Conservation (phyloP, 169 alveolate genomes). For the Cryptosporidium andersoni region DNA sequence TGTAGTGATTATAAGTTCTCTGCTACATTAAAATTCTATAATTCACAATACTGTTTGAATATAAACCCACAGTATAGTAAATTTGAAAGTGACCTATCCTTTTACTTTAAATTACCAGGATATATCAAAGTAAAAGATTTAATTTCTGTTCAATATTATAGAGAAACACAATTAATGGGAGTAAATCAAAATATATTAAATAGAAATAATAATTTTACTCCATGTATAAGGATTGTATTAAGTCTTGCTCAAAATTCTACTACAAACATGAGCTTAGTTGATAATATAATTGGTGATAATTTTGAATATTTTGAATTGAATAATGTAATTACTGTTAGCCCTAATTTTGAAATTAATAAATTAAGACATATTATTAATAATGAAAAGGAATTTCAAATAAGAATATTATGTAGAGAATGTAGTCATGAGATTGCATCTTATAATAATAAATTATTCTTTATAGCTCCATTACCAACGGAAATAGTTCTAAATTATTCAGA, state of each 20-base stretch:
- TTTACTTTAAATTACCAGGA: slow-evolving; percentile 17
- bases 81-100: background rate
- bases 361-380: background rate
- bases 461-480: slow-evolving; percentile 66
- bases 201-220: background rate
- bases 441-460: background rate
- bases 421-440: background rate
- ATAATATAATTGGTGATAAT: background rate
- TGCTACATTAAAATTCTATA: too few relatives aligned
- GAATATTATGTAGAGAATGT: slow-evolving; percentile 14
- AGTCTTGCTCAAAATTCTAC: slow-evolving; percentile 7
- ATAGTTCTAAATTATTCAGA: slow-evolving; percentile 51
- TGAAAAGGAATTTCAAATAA: background rate
- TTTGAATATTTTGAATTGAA: background rate
- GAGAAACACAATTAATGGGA: background rate
- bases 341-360: slow-evolving; percentile 4
- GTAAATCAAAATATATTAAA: background rate
- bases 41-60: too few relatives aligned
- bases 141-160: slow-evolving; percentile 31
- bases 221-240: slow-evolving; percentile 14
- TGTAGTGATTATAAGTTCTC: too few relatives aligned
- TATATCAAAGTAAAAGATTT: slow-evolving; percentile 6
- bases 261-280: slow-evolving; percentile 3
- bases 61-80: too few relatives aligned
- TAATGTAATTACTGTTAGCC: background rate